phyloP scores from a whole-genome alignment of 2,329 filamentous ascomycete species.

The Cordyceps javanica region DNA sequence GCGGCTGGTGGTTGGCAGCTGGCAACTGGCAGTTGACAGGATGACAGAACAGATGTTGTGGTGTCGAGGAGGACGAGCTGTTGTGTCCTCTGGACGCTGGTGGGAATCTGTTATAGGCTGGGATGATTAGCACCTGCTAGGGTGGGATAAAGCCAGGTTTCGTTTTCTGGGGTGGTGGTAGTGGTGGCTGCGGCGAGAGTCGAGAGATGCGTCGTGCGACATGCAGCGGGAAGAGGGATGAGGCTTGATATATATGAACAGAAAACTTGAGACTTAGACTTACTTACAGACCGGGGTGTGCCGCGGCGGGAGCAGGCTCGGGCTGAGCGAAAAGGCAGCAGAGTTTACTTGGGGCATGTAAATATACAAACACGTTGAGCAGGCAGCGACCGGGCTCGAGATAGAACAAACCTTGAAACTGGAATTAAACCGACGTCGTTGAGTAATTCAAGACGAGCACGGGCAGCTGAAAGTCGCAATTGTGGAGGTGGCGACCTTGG shows the following conservation, averaged over 20 bases:
- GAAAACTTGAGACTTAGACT: not conserved
- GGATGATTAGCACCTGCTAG: slow-evolving; percentile 3
- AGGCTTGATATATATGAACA: slow-evolving; percentile 7
- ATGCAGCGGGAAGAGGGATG: not conserved
- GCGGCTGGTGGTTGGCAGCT: not conserved
- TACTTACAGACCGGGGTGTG: slow-evolving; percentile 1
- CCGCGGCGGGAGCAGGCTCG: not conserved
- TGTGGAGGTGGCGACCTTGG: slow-evolving; percentile 11
- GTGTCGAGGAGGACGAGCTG: not conserved
- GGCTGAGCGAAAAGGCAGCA: not conserved
- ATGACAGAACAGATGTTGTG: not conserved
- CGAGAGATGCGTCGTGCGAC: slow-evolving; percentile 1
- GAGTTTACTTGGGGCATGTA: not conserved
- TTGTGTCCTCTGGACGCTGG: not conserved
- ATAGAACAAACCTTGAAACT: not conserved
- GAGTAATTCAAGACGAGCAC: not conserved
- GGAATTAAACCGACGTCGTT: not conserved
- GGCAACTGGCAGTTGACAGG: not conserved
- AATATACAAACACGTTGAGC: slow-evolving; percentile 5
- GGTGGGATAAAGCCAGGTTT: not conserved
- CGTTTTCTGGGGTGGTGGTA: not conserved
- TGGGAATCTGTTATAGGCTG: slow-evolving; percentile 9
- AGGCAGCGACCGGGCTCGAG: not conserved
- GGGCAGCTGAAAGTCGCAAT: not conserved
- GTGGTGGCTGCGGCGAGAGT: slow-evolving; percentile 2